Evolutionary conservation across 2,329 filamentous ascomycete genomes (phyloP).

Genomic region (Trichoderma sp.): DNA sequence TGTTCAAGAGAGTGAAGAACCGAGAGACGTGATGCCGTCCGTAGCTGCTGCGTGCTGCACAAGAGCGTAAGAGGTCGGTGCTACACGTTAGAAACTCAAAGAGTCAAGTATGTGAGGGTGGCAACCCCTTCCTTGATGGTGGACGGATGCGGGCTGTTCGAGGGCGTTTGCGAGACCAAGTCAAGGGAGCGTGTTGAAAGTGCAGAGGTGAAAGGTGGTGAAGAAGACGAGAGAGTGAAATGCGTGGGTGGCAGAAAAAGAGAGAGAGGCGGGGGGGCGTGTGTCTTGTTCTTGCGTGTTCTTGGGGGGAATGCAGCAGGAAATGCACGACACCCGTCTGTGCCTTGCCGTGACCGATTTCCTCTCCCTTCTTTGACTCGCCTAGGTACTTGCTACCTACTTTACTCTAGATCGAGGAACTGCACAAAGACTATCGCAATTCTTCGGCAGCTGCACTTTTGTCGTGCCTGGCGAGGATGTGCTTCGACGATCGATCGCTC

Average conservation of each 20-base stretch:
- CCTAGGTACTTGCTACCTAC: too few species aligned
- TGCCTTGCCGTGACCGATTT: background rate
- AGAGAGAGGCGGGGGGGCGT: constrained; percentile 2
- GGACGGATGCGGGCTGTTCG: background rate
- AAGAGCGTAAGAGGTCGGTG: background rate
- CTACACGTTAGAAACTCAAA: background rate
- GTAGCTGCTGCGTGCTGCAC: background rate
- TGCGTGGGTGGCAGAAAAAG: too few species aligned
- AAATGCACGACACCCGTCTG: constrained; percentile 7
- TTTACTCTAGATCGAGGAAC: too few species aligned
- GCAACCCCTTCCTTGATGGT: background rate
- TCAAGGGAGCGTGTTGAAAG: background rate
- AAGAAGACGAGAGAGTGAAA: too few species aligned
- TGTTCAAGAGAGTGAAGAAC: background rate
- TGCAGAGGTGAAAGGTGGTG: too few species aligned
- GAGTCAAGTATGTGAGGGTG: background rate
- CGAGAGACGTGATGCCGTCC: too few species aligned
- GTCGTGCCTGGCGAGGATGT: too few species aligned
- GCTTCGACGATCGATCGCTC: constrained; percentile 15
- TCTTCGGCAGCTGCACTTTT: too few species aligned
- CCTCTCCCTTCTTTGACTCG: background rate
- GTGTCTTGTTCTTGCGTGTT: background rate
- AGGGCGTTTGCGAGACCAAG: constrained; percentile 6
- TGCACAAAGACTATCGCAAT: too few species aligned
- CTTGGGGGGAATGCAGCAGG: constrained; percentile 12